Evolutionary conservation across 2,329 filamentous ascomycete species (phyloP), one percentile per base, ranked within the genome.

Genomic region (Polychaeton citri): DNA sequence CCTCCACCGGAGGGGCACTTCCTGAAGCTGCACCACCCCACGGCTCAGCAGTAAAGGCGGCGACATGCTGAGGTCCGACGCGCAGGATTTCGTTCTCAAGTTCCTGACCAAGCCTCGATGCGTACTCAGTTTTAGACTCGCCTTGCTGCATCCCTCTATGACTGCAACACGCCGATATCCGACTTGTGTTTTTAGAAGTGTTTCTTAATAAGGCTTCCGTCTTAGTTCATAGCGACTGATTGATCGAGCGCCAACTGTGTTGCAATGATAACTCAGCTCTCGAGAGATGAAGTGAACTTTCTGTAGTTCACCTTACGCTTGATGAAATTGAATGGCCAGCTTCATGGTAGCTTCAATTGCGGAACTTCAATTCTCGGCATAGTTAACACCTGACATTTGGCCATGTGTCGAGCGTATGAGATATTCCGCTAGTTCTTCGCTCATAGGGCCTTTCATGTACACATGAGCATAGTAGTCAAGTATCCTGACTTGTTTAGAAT

Each of bases 1-100:
- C 72, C 2, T 54, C 49, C 0, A 69, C 57, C 0, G 72, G 49
- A 0, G 70, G 60, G 0, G 71, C 65, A 36, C 66, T 71, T 2
- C 72, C 74, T 2, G 69, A 51, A 0, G 66, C 24, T 12, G 62
- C 62, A 1, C 65, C 63, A 2, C 64, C 64, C 3, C 65, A 54
- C n/a, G 69, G 64, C 48, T 73, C 69, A 0, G 64, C 66, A 1
- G 71, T 48, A 38, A 72, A 71, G 0, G 65, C 68, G 33, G 60
- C 58, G 5, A 71, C 62, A 0, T 47, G 69, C 1, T 64, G 49
- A 0, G 69, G 61, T 0, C 68, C 69, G 0, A 72, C 33, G 0
- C 55, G 46, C 9, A 57, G 51, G 8, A 72, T 64, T 43, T 72
- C 66, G 1, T 53, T 51, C 15, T 72, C 67, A 0, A 72, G 44